Base-by-base conservation (phyloP, 2,329 filamentous ascomycete species). In the Neofusicoccum laricinum region DNA sequence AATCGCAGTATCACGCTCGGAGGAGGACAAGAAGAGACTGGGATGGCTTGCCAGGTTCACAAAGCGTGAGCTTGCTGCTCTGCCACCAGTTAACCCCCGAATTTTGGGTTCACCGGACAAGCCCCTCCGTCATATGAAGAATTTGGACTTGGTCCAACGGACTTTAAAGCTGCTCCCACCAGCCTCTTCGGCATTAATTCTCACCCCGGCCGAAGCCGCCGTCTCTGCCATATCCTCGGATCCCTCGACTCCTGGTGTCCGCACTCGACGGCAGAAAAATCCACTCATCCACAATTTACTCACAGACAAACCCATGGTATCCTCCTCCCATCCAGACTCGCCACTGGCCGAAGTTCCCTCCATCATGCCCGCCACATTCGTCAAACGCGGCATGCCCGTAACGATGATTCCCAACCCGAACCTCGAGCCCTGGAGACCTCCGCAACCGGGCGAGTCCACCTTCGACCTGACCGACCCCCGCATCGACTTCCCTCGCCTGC, bases 201-300 rank as follows among this genome's bases (percentile, higher is more conserved):
- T 94, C 0, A 96, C 92, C 0, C 93, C 95, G 0, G 78, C 86
- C 30, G 92, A 96, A 71, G 93, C 93, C 14, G 92, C 93, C 66
- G 86, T 83, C 66, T 86, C 84, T 38, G 77, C 81, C 14, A 74
- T 73, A 45, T 69, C 71, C 10, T 69, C 61, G 17, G 64, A 69
- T 21, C 68, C 66, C 5, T 68, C 69, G 3, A 63, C 72, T 62
- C 66, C 80, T 5, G 81, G 82, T 57, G 81, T 87, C 65, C 81
- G 81, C 64, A 87, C 85, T 61, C 82, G 84, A 75, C 79, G 84
- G 76, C 85, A 87, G 64, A 86, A 86, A 71, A 99, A 99, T 71
- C 93, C 93, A 0, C 81, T 99, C 1, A 95, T 99, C 50, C 93
- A 99, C 77, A 98, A 97, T 71, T 86, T 99, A 1, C 84, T 99